A percentile compares a stretch with the other conserved stretches of the same genome.
Evolutionary conservation across 768 basidiomycete genomes (phyloP).

Genomic region (Psilocybe azurescens): DNA sequence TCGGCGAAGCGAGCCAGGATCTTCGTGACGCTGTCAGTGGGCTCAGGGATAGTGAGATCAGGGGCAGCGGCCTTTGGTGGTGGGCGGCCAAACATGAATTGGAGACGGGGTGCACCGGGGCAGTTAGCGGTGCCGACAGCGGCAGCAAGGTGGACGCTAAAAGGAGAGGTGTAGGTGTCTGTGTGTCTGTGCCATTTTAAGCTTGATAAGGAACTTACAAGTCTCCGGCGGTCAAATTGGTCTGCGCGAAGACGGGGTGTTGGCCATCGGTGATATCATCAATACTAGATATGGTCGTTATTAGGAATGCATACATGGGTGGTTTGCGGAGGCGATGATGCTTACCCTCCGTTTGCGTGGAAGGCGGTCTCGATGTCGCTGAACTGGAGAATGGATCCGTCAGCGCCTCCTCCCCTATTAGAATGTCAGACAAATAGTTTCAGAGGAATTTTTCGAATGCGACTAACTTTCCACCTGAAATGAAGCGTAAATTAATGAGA

Average conservation of each 20-base stretch:
- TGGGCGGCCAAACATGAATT: constrained; percentile 35
- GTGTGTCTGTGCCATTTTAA: not conserved
- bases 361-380: constrained; percentile 22
- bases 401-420: constrained; percentile 31
- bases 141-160: constrained; percentile 25
- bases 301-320: not conserved
- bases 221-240: constrained; percentile 23
- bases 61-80: constrained; percentile 26
- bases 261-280: constrained; percentile 24
- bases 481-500: not conserved
- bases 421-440: too few relatives aligned
- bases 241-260: constrained; percentile 19
- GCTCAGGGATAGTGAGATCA: constrained; percentile 26
- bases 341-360: constrained; percentile 28
- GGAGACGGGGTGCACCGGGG: constrained; percentile 38
- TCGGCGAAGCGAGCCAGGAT: constrained; percentile 31
- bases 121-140: constrained; percentile 37
- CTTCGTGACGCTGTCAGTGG: constrained; percentile 27
- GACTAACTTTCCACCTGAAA: constrained; percentile 1
- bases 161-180: not conserved
- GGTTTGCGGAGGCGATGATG: not conserved
- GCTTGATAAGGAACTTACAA: constrained; percentile 8
- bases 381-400: constrained; percentile 33
- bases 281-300: constrained; percentile 11
- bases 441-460: too few relatives aligned